phyloP scores from a whole-genome alignment of 345 rosid genomes.

The Citrus hindsii region DNA sequence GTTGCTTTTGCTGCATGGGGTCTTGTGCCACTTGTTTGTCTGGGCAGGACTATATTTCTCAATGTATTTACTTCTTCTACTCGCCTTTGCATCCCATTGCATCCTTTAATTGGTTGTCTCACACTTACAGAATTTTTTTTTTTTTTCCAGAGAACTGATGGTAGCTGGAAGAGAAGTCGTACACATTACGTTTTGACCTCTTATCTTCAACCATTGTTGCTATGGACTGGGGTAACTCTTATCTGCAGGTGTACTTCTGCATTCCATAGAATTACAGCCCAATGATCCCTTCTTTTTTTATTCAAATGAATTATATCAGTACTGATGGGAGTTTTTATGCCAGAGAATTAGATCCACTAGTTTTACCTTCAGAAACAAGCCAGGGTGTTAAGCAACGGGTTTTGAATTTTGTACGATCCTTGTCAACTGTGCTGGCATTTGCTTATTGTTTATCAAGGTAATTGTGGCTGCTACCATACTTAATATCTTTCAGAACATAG shows the following conservation, averaged over 20 bases:
- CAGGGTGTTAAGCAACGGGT: slow-evolving; percentile 83
- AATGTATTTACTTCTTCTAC: slow-evolving; percentile 37
- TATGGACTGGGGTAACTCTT: slow-evolving; percentile 79
- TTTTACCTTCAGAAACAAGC: slow-evolving; percentile 71
- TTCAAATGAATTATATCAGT: slow-evolving; percentile 2
- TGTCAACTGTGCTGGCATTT: slow-evolving; percentile 79
- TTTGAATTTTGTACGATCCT: slow-evolving; percentile 62
- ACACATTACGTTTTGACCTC: slow-evolving; percentile 53
- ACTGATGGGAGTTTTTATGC: slow-evolving; percentile 21
- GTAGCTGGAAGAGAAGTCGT: slow-evolving; percentile 63
- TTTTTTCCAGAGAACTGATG: slow-evolving; percentile 52
- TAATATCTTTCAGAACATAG: neutral
- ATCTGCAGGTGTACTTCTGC: slow-evolving; percentile 65
- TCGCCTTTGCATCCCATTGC: slow-evolving; percentile 3
- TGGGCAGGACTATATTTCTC: slow-evolving; percentile 47
- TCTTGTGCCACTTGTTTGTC: slow-evolving; percentile 64
- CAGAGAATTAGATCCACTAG: slow-evolving; percentile 83
- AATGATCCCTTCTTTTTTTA: neutral
- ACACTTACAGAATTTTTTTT: neutral
- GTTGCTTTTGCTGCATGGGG: slow-evolving; percentile 84
- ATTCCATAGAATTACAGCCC: neutral
- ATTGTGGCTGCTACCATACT: slow-evolving; percentile 15
- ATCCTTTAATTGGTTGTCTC: slow-evolving; percentile 12
- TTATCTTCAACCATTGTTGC: slow-evolving; percentile 81
- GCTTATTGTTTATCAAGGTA: slow-evolving; percentile 88